Percentiles rank a stretch among this genome's conserved stretches.
These are phyloP conservation scores for Macrocybe gigantea DNA, from an alignment of 768 basidiomycete species.

Conservation along the genomic window DNA sequence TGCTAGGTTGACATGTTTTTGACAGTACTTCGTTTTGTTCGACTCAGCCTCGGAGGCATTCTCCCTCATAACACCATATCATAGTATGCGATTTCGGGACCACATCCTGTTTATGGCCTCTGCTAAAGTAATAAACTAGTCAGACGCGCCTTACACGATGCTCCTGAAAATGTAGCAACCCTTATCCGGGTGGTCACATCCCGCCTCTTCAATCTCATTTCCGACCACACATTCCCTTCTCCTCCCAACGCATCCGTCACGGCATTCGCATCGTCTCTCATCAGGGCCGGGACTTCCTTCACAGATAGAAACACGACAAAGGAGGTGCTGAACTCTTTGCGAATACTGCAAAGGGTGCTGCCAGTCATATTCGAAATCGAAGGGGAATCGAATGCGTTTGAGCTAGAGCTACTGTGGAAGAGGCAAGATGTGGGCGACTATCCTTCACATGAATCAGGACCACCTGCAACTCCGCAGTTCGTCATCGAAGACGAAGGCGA, in stretches of 20 bases:
- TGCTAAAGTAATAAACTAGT: constrained; percentile 39
- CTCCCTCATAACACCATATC: constrained; percentile 80
- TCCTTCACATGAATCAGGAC: constrained; percentile 11
- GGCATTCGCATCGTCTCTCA: constrained; percentile 65
- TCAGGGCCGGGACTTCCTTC: constrained; percentile 47
- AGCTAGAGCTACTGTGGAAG: constrained; percentile 81
- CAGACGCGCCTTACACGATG: constrained; percentile 71
- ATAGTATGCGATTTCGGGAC: constrained; percentile 47
- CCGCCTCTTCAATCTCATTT: constrained; percentile 68
- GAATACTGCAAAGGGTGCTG: constrained; percentile 82
- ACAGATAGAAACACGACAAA: constrained; percentile 67
- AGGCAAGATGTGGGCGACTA: constrained; percentile 43
- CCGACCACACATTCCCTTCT: constrained; percentile 77
- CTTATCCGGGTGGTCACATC: constrained; percentile 67
- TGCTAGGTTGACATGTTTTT: not conserved
- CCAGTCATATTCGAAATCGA: constrained; percentile 86
- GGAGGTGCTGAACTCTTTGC: constrained; percentile 88
- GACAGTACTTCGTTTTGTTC: constrained; percentile 76
- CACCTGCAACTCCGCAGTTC: constrained; percentile 53
- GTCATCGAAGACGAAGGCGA: constrained; percentile 75
- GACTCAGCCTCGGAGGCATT: constrained; percentile 90
- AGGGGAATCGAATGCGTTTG: constrained; percentile 66
- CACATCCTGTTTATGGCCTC: constrained; percentile 1
- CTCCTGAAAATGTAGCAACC: constrained; percentile 83
- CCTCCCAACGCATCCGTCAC: constrained; percentile 48